Percentiles rank a stretch among this genome's conserved stretches.
Evolutionary conservation across 2,329 filamentous ascomycete genomes (phyloP).

Genomic region (Pyrenochaeta sp.): DNA sequence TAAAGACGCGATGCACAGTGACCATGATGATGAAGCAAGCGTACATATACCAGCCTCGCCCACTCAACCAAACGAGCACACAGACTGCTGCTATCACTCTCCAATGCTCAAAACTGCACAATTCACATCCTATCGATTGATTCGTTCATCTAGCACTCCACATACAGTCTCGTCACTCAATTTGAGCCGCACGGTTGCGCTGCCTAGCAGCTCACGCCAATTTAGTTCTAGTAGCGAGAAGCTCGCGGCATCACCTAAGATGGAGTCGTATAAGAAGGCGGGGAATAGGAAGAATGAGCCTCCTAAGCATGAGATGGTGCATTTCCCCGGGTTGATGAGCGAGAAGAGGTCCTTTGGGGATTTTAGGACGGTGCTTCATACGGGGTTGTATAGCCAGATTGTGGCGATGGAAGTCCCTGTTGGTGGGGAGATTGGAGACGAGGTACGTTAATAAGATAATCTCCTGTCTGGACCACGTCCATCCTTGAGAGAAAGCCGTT

Average conservation of each 20-base stretch:
- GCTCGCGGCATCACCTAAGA: slow-evolving; percentile 16
- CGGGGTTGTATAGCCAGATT: slow-evolving; percentile 68
- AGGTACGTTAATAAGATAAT: slow-evolving; percentile 52
- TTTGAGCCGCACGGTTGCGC: not conserved
- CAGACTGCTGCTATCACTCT: slow-evolving; percentile 12
- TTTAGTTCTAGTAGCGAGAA: not conserved
- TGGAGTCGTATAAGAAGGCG: slow-evolving; percentile 34
- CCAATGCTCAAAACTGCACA: slow-evolving; percentile 35
- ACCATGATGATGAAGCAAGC: not conserved
- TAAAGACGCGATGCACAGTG: not conserved
- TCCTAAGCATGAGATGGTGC: slow-evolving; percentile 62
- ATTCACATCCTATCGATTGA: slow-evolving; percentile 24
- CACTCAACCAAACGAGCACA: not conserved
- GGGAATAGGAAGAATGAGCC: slow-evolving; percentile 40
- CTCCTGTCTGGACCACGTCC: too few relatives aligned
- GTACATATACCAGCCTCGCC: not conserved
- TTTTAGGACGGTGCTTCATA: slow-evolving; percentile 69
- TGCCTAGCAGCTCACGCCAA: not conserved
- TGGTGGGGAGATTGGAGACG: slow-evolving; percentile 71
- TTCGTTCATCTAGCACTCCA: slow-evolving; percentile 5
- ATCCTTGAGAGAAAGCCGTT: too few relatives aligned
- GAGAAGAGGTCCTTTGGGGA: slow-evolving; percentile 64
- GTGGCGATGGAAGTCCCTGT: slow-evolving; percentile 72
- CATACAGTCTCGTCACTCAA: not conserved
- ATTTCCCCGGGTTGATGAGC: slow-evolving; percentile 65